A percentile compares a stretch with the other conserved stretches of the same genome.
Evolutionary conservation across 2,329 filamentous ascomycete genomes (phyloP).

Genomic region (Talaromyces sp.): DNA sequence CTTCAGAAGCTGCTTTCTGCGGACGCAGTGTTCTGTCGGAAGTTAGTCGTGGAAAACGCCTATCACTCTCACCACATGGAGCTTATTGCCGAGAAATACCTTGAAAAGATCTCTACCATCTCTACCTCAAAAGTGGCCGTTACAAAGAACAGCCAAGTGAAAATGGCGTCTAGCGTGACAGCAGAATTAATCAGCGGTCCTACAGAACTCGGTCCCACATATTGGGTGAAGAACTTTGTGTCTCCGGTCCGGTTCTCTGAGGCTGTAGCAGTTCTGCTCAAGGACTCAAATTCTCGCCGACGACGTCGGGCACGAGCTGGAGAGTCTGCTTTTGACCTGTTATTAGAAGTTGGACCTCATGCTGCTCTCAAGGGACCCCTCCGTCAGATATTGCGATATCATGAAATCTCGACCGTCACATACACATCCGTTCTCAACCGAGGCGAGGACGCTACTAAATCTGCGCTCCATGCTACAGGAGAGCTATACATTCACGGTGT

Average conservation of each 20-base stretch:
- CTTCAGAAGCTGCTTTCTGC: slow-evolving; percentile 24
- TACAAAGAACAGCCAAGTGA: neutral
- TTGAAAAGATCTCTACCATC: slow-evolving; percentile 8
- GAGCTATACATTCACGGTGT: slow-evolving; percentile 24
- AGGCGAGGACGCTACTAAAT: slow-evolving; percentile 11
- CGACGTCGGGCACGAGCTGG: neutral
- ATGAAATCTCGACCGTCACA: neutral
- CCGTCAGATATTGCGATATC: neutral
- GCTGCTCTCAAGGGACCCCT: slow-evolving; percentile 25
- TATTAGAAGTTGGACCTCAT: slow-evolving; percentile 37
- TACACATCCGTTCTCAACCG: neutral
- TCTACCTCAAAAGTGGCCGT: neutral
- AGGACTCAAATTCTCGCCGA: neutral
- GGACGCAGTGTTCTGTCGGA: slow-evolving; percentile 29
- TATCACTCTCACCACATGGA: slow-evolving; percentile 34
- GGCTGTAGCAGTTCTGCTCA: slow-evolving; percentile 23
- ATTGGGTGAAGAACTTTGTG: slow-evolving; percentile 30
- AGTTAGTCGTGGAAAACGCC: slow-evolving; percentile 32
- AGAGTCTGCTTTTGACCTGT: slow-evolving; percentile 19
- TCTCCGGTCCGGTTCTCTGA: slow-evolving; percentile 31
- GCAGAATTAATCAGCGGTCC: slow-evolving; percentile 18
- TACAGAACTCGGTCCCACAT: slow-evolving; percentile 18
- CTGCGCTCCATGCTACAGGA: slow-evolving; percentile 25
- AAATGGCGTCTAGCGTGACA: slow-evolving; percentile 22
- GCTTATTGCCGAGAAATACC: slow-evolving; percentile 29